Evolutionary conservation across 2,329 filamentous ascomycete species (phyloP), one percentile per base, ranked within the genome.

Genomic region (Cladophialophora psammophila): DNA sequence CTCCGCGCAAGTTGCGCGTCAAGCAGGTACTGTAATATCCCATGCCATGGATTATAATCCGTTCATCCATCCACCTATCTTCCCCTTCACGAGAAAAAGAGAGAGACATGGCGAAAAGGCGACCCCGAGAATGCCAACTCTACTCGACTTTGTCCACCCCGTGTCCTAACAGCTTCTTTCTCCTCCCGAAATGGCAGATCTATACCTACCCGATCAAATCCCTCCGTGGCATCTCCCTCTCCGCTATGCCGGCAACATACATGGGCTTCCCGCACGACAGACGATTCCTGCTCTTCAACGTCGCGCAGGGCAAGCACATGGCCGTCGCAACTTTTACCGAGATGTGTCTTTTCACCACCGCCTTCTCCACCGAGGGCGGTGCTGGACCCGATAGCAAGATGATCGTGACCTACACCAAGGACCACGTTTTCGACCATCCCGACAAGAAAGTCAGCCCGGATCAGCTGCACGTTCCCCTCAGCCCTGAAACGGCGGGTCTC

Each of bases 191-290:
- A 26, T 26, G 8, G 32, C 69, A 89, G 86, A 82, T 93, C 40
- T 91, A 89, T 77, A 83, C 90, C 56, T 92, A 93, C 76, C 90
- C 91, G 50, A 88, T 93, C 79, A 93, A 93, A 76, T 89, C 85
- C 7, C 83, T 92, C n/a, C 86, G 88, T 40, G 86, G 86, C 59
- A 85, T 90, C 62, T 77, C 82, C 18, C 79, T 92, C 36, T 66
- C 80, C 4, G 77, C 79, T 0, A 83, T 88, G 2, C 77, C 78
- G n/a, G 77, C 92, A 55, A 86, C 85, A 5, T 81, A 82, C n/a
- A 84, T 87, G 69, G 90, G 90, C 13, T 82, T 92, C 71, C 80
- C 81, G 48, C 80, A 90, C 75, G 91, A 93, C 79, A 86, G 91
- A 9, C 82, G 83, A 38, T 93, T 91, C 78, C 91, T 93, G 86